Percentiles rank a stretch among this genome's conserved stretches.
These are phyloP conservation scores for Xylaria sp. DNA, from an alignment of 2,329 filamentous ascomycete genomes.

Conservation along the genomic window DNA sequence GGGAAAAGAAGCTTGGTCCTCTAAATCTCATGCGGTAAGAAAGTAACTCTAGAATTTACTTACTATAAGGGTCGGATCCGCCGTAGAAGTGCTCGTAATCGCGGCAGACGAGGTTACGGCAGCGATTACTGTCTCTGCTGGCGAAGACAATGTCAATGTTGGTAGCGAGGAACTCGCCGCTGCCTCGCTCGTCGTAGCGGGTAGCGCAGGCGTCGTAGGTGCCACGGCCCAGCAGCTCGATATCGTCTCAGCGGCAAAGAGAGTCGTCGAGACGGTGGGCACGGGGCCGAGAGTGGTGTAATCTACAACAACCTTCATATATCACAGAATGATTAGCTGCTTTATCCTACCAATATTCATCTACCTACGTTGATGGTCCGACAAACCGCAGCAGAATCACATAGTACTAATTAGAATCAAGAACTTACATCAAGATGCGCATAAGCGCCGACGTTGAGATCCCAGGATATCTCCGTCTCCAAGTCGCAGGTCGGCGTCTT, in stretches of 20 bases:
- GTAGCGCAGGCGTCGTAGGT: conserved; percentile 7
- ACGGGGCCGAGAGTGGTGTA: conserved; percentile 33
- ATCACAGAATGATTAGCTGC: background rate
- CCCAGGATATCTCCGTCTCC: conserved; percentile 33
- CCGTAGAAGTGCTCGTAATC: background rate
- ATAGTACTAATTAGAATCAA: background rate
- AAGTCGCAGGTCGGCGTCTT: conserved; percentile 30
- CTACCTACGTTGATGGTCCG: background rate
- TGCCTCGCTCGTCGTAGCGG: conserved; percentile 9
- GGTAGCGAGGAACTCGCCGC: background rate
- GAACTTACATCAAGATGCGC: conserved; percentile 33
- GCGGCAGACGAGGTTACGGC: background rate
- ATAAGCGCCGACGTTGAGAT: conserved; percentile 35
- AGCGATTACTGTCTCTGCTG: conserved; percentile 2
- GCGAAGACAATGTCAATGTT: background rate
- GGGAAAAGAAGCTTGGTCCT: background rate
- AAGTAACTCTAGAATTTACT: background rate
- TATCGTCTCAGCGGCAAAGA: conserved; percentile 22
- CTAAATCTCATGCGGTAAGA: background rate
- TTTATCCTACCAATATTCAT: background rate
- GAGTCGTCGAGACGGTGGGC: conserved; percentile 36
- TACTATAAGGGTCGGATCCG: conserved; percentile 12
- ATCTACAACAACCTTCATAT: conserved; percentile 33
- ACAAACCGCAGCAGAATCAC: background rate
- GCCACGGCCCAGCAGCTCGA: conserved; percentile 25